These are phyloP conservation scores for Spongospora subterranea DNA, from an alignment of 208 protist genomes.

Conservation along the genomic window DNA sequence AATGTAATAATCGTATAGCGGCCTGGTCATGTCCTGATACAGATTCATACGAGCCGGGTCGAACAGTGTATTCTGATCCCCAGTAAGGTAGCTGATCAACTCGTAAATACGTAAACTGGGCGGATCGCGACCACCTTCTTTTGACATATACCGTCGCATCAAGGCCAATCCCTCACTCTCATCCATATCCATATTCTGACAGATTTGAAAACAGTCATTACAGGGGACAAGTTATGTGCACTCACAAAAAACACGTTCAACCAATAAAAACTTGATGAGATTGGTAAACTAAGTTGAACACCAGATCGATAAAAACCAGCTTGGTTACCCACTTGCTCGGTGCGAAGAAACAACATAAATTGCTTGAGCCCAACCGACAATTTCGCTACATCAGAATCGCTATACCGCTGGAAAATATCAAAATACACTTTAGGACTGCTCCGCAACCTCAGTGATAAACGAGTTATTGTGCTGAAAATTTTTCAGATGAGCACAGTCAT, in stretches of 20 bases:
- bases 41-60: neutral
- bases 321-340: slow-evolving; percentile 23
- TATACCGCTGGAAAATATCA: slow-evolving; percentile 27
- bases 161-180: neutral
- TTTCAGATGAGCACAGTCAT: neutral
- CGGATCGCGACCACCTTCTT: slow-evolving; percentile 23
- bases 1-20: slow-evolving; percentile 47
- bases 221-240: too few relatives aligned
- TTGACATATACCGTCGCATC: neutral
- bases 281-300: too few relatives aligned
- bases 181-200: slow-evolving; percentile 14
- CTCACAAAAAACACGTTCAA: too few relatives aligned
- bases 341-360: slow-evolving; percentile 34
- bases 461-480: neutral
- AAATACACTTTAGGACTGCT: slow-evolving; percentile 9
- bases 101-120: slow-evolving; percentile 15
- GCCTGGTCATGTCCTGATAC: slow-evolving; percentile 42
- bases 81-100: slow-evolving; percentile 1
- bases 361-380: neutral
- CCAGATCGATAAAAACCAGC: too few relatives aligned
- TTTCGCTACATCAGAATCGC: neutral
- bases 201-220: too few relatives aligned
- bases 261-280: too few relatives aligned
- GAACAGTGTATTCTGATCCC: slow-evolving; percentile 16
- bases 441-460: slow-evolving; percentile 18